Percentiles rank a stretch among this genome's conserved stretches.
Evolutionary conservation across 495 filamentous ascomycete genomes (phyloP).

Genomic region (Tirmania nivea): DNA sequence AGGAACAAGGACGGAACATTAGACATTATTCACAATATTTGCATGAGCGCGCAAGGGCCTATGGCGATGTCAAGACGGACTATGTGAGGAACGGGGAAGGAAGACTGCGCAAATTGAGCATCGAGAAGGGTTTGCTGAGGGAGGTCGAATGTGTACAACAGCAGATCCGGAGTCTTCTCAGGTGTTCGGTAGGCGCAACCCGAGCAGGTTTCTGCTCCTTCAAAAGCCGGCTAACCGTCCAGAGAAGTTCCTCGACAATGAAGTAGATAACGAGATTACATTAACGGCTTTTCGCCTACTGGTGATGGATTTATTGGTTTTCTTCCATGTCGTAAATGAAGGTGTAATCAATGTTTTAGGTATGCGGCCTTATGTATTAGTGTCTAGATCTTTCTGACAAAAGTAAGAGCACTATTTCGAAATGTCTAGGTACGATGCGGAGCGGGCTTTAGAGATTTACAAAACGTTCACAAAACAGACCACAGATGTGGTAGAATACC

Average conservation of each 20-base stretch:
- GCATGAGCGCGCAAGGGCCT: conserved; percentile 58
- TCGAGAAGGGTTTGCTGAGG: conserved; percentile 81
- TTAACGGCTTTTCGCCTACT: conserved; percentile 86
- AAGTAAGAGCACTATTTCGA: conserved; percentile 82
- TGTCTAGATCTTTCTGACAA: conserved; percentile 10
- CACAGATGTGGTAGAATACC: conserved; percentile 74
- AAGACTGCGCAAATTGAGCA: conserved; percentile 59
- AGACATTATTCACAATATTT: conserved; percentile 78
- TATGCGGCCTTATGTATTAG: conserved; percentile 22
- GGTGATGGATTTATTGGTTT: conserved; percentile 67
- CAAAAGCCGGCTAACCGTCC: conserved; percentile 7
- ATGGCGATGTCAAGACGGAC: conserved; percentile 62
- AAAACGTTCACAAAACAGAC: conserved; percentile 84
- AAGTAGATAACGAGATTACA: conserved; percentile 93
- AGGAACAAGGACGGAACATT: conserved; percentile 89
- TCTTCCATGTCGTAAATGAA: conserved; percentile 94
- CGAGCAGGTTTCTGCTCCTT: background rate
- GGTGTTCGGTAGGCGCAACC: conserved; percentile 55
- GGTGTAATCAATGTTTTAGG: conserved; percentile 94
- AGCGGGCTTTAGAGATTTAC: conserved; percentile 80
- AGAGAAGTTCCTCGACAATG: conserved; percentile 53
- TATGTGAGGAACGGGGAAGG: conserved; percentile 70
- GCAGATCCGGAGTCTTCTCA: conserved; percentile 64
- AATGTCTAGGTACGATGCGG: conserved; percentile 85
- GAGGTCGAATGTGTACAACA: conserved; percentile 84